These are phyloP conservation scores for Phtheirospermum japonicum DNA, from an alignment of 257 asterid genomes.

Conservation along the genomic window DNA sequence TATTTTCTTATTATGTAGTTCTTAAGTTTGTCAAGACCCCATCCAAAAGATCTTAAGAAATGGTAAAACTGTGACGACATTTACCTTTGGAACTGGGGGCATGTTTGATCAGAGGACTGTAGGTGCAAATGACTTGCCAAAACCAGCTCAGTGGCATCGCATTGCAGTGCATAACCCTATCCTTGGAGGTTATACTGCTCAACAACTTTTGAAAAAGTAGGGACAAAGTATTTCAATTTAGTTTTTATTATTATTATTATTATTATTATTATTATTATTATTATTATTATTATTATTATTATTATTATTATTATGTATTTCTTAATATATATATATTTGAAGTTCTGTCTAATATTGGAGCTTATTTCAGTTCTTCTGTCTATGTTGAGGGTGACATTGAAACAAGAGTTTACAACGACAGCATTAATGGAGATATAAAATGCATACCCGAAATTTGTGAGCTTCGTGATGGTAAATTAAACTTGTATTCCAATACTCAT, in stretches of 20 bases:
- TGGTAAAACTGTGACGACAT: no score
- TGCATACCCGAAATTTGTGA: slow-evolving; percentile 94
- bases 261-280: no score
- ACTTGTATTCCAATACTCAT: background rate
- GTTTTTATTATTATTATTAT: no score
- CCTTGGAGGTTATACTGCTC: slow-evolving; percentile 88
- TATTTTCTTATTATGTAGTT: no score
- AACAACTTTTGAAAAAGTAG: slow-evolving; percentile 77
- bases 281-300: no score
- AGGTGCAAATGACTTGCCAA: slow-evolving; percentile 56
- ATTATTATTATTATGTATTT: no score
- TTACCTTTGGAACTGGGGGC: slow-evolving; percentile 95
- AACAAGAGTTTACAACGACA: slow-evolving; percentile 94
- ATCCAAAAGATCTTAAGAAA: no score
- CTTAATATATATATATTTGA: no score
- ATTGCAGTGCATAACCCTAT: slow-evolving; percentile 83
- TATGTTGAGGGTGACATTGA: no score
- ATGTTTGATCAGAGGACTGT: slow-evolving; percentile 79
- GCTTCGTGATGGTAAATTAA: slow-evolving; percentile 76
- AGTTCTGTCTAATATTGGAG: no score
- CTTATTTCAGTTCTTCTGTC: no score
- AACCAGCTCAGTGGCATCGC: slow-evolving; percentile 97
- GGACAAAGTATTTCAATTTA: slow-evolving; percentile 17
- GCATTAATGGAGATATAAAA: slow-evolving; percentile 79
- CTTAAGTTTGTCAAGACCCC: slow-evolving; percentile 87